These are phyloP conservation scores for Xylaria sp. DNA, from an alignment of 2,329 filamentous ascomycete species.

Conservation along the genomic window DNA sequence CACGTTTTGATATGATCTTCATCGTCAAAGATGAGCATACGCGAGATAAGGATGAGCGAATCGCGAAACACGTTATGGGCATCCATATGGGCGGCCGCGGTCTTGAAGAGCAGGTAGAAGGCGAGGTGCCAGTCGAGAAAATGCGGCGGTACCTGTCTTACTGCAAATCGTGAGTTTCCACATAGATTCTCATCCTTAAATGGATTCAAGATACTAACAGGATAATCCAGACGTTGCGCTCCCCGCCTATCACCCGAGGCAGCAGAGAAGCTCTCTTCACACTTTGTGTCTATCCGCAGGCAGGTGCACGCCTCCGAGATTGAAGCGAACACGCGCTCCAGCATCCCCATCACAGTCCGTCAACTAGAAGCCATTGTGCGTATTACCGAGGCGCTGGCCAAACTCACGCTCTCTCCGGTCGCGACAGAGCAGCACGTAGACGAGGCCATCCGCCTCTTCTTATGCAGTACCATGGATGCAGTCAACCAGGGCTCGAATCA, in stretches of 20 bases:
- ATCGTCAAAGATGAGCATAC: constrained; percentile 97
- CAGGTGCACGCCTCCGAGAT: constrained; percentile 93
- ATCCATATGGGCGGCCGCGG: constrained; percentile 94
- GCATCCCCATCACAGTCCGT: constrained; percentile 96
- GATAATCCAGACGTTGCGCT: constrained; percentile 77
- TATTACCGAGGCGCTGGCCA: constrained; percentile 95
- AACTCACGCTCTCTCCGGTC: constrained; percentile 85
- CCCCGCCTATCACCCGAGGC: constrained; percentile 90
- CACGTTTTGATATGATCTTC: constrained; percentile 99
- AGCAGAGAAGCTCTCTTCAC: constrained; percentile 93
- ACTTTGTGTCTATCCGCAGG: constrained; percentile 95
- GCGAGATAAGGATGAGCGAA: constrained; percentile 86
- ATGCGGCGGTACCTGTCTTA: constrained; percentile 98
- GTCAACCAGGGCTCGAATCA: constrained; percentile 88
- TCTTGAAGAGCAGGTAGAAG: constrained; percentile 82
- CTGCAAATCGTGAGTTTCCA: constrained; percentile 81
- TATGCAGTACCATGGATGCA: constrained; percentile 97
- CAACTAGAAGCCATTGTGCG: constrained; percentile 97
- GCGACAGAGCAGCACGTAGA: constrained; percentile 94
- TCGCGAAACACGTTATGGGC: constrained; percentile 96
- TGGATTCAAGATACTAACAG: constrained; percentile 39
- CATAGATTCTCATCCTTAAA: background rate
- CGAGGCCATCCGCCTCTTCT: constrained; percentile 95
- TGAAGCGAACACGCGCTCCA: constrained; percentile 88
- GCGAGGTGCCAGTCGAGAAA: constrained; percentile 93